Percentiles rank a stretch among this genome's conserved stretches.
phyloP scores from a whole-genome alignment of 2,329 filamentous ascomycete genomes.

The Fusarium haematococcum region DNA sequence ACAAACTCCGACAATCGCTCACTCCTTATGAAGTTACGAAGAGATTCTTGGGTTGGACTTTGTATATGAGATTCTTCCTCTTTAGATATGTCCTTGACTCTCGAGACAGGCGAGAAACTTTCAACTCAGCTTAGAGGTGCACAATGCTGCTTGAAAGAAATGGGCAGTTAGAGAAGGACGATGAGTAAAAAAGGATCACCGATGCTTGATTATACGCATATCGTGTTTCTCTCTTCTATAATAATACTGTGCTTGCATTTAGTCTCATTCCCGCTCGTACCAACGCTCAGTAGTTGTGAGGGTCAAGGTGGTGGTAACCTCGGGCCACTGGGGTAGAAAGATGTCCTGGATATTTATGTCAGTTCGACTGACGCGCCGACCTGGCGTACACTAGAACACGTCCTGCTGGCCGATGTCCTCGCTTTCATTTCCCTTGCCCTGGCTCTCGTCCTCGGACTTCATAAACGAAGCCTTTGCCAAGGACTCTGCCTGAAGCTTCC shows the following conservation, averaged over 20 bases:
- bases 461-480: slow-evolving; percentile 19
- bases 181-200: neutral
- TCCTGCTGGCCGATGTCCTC: too few relatives aligned
- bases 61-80: neutral
- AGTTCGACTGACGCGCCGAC: neutral
- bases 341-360: neutral
- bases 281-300: neutral
- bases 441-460: neutral
- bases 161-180: neutral
- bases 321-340: neutral
- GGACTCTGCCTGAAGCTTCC: slow-evolving; percentile 28
- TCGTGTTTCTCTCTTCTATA: neutral
- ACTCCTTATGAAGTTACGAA: neutral
- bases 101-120: neutral
- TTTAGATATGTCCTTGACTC: neutral
- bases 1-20: neutral
- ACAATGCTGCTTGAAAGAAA: neutral
- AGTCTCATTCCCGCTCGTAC: neutral
- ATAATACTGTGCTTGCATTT: neutral
- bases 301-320: neutral
- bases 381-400: neutral
- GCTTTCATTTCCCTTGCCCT: neutral
- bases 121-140: neutral
- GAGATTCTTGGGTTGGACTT: neutral
- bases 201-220: neutral